Evolutionary conservation across 1,139 yeast species (phyloP).

Genomic region (Candida anutae): DNA sequence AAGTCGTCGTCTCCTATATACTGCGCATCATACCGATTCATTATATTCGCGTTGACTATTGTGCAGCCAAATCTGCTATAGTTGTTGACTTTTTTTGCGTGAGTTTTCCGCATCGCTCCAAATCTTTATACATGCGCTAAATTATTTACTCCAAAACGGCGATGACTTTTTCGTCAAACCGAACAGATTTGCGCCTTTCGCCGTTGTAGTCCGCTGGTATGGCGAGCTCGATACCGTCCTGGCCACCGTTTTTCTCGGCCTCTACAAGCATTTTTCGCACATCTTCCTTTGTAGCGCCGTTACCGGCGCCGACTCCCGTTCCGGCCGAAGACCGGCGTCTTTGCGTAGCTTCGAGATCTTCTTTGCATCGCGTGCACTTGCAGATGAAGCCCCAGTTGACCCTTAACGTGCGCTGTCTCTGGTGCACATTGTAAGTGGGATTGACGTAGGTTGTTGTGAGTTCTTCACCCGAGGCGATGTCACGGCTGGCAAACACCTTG

Average conservation of each 20-base stretch:
- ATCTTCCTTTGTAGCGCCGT: conserved; percentile 23
- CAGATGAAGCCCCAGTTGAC: conserved; percentile 86
- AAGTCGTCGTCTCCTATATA: conserved; percentile 10
- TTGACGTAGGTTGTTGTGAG: conserved; percentile 64
- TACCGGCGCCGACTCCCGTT: conserved; percentile 5
- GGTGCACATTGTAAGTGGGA: conserved; percentile 53
- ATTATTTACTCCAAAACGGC: no score
- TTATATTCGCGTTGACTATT: no score
- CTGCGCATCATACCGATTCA: conserved; percentile 10
- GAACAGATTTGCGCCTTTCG: conserved; percentile 61
- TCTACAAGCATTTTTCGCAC: conserved; percentile 40
- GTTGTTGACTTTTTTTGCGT: no score
- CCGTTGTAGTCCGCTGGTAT: conserved; percentile 30
- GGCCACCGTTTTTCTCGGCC: conserved; percentile 25
- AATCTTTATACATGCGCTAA: no score
- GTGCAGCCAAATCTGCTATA: no score
- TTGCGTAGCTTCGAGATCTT: conserved; percentile 39
- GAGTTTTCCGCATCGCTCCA: no score
- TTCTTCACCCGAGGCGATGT: conserved; percentile 60
- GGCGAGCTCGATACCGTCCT: conserved; percentile 42
- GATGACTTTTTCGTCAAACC: conserved; percentile 60
- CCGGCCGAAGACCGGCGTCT: conserved; percentile 22
- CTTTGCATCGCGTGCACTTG: conserved; percentile 56
- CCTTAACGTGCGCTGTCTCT: conserved; percentile 59
- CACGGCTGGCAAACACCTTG: conserved; percentile 49